These are phyloP conservation scores for Globisporangium echinulatum DNA, from an alignment of 352 stramenopile species.

Conservation along the genomic window DNA sequence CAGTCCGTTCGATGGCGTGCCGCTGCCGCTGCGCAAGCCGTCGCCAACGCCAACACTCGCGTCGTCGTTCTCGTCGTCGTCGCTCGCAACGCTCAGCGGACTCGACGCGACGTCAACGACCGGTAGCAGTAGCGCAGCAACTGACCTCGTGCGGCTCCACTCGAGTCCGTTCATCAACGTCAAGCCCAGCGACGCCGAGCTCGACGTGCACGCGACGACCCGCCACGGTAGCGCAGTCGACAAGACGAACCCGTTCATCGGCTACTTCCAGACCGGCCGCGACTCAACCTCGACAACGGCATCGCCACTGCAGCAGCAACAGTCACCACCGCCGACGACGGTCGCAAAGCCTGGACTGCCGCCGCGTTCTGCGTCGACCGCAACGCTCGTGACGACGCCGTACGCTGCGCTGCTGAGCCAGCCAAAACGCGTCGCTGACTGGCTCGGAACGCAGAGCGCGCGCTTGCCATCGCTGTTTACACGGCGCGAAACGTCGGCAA, in stretches of 20 bases:
- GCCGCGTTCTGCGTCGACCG: constrained; percentile 6
- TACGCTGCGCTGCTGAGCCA: constrained; percentile 31
- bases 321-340: neutral
- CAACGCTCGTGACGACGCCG: constrained; percentile 5
- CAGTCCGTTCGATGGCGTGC: constrained; percentile 2
- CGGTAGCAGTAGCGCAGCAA: constrained; percentile 1
- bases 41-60: constrained; percentile 8
- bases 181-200: constrained; percentile 1
- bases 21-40: constrained; percentile 2
- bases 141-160: neutral
- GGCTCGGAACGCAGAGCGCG: constrained; percentile 31
- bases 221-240: too few species aligned
- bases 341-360: constrained; percentile 2
- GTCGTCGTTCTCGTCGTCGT: constrained; percentile 10
- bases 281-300: neutral
- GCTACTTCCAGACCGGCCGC: constrained; percentile 68
- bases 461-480: constrained; percentile 34
- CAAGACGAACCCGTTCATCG: constrained; percentile 85
- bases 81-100: constrained; percentile 3
- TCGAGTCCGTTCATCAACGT: constrained; percentile 9
- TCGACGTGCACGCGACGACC: constrained; percentile 10
- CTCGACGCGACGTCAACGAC: neutral
- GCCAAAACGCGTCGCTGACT: constrained; percentile 42
- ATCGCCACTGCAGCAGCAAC: too few species aligned
- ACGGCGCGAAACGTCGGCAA: constrained; percentile 10